A percentile compares a stretch with the other conserved stretches of the same genome.
Conservation (phyloP, 768 basidiomycete species). For the Calocera viscosa region DNA sequence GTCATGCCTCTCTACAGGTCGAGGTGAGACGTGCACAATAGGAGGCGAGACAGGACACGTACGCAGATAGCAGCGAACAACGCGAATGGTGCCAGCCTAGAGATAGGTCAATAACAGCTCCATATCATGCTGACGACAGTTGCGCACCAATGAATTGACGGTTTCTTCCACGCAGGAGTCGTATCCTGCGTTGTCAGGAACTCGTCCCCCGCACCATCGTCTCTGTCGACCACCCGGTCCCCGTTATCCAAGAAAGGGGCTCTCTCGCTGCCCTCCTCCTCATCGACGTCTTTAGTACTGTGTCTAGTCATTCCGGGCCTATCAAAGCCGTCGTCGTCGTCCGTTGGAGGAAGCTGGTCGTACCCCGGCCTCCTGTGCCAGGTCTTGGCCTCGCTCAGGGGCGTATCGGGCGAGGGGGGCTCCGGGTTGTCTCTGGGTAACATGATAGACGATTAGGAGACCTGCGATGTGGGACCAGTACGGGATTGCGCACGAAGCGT, state of each 20-base stretch:
- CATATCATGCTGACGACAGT: background rate
- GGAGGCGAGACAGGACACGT: background rate
- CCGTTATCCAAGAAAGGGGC: background rate
- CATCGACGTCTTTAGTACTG: background rate
- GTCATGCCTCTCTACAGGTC: constrained; percentile 58
- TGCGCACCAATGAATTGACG: constrained; percentile 5
- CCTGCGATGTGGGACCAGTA: background rate
- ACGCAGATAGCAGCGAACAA: constrained; percentile 56
- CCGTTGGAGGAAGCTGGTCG: background rate
- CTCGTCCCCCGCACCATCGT: background rate
- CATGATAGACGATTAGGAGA: constrained; percentile 5
- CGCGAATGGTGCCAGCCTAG: constrained; percentile 62
- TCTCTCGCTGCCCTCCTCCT: background rate
- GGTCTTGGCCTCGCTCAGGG: constrained; percentile 6
- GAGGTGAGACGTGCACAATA: constrained; percentile 13
- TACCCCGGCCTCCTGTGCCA: constrained; percentile 5
- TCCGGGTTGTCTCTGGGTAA: background rate
- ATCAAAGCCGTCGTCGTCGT: background rate
- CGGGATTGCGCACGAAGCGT: constrained; percentile 4
- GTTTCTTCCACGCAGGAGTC: constrained; percentile 1
- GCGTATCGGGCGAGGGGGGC: background rate
- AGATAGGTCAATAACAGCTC: background rate
- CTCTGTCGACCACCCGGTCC: background rate
- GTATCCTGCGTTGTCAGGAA: background rate
- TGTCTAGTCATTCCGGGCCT: background rate